phyloP scores from a whole-genome alignment of 495 filamentous ascomycete species.

The Xylaria scruposa region DNA sequence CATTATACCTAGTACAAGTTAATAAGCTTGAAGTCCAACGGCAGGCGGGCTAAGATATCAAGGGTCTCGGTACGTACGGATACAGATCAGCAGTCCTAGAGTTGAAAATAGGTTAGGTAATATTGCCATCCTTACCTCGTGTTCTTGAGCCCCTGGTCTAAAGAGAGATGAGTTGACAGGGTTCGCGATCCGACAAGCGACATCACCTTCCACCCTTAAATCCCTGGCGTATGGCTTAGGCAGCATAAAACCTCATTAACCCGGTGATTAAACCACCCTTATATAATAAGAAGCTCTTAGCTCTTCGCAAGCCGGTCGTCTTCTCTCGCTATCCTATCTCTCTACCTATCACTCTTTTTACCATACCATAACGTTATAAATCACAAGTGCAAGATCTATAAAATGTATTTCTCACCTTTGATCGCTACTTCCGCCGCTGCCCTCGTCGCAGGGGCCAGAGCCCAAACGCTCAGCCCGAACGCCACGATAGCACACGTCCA shows the following conservation, averaged over 20 bases:
- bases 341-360: conserved; percentile 1
- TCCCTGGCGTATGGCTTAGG: conserved; percentile 7
- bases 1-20: no score
- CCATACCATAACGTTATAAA: background rate
- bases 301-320: conserved; percentile 6
- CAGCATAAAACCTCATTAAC: conserved; percentile 8
- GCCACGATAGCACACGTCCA: conserved; percentile 13
- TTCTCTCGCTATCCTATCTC: conserved; percentile 14
- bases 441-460: conserved; percentile 20
- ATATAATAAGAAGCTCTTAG: conserved; percentile 17
- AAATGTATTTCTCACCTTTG: conserved; percentile 21
- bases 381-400: conserved; percentile 17
- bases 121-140: conserved; percentile 15
- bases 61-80: conserved; percentile 19
- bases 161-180: conserved; percentile 16
- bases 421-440: conserved; percentile 22
- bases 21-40: no score
- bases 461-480: conserved; percentile 10
- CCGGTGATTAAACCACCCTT: conserved; percentile 10
- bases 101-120: conserved; percentile 15
- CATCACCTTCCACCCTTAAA: conserved; percentile 14
- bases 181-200: conserved; percentile 1
- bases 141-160: conserved; percentile 14
- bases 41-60: conserved; percentile 7
- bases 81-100: conserved; percentile 7